A percentile compares a stretch with the other conserved stretches of the same genome.
phyloP scores from a whole-genome alignment of 176 grass and related monocot genomes.

The Areca catechu region DNA sequence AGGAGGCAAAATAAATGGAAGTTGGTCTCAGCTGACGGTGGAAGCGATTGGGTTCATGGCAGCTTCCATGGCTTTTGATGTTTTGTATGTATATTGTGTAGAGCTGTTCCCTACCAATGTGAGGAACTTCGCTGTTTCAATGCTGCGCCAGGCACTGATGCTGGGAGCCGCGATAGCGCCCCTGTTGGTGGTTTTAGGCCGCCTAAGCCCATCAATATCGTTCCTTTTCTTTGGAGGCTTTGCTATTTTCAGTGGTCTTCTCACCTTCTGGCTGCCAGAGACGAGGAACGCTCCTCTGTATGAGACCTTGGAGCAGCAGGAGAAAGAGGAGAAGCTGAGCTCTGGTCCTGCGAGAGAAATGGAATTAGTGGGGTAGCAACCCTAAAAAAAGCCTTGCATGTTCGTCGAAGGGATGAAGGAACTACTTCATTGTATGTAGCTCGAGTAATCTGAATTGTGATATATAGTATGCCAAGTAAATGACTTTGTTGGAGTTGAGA shows the following conservation, averaged over 20 bases:
- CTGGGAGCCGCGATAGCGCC: constrained; percentile 26
- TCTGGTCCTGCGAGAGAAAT: background rate
- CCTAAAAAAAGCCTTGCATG: no score
- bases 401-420: no score
- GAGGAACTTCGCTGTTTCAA: constrained; percentile 15
- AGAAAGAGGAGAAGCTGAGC: constrained; percentile 21
- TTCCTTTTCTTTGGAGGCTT: constrained; percentile 18
- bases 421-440: no score
- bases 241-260: constrained; percentile 5
- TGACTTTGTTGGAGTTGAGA: no score
- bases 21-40: constrained; percentile 25
- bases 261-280: constrained; percentile 21
- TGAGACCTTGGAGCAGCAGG: constrained; percentile 48
- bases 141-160: constrained; percentile 16
- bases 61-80: constrained; percentile 12
- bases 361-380: no score
- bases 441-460: no score
- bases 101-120: constrained; percentile 21
- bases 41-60: constrained; percentile 45
- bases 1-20: constrained; percentile 19
- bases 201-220: constrained; percentile 17
- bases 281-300: constrained; percentile 22
- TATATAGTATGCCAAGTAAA: no score
- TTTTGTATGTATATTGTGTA: constrained; percentile 14
- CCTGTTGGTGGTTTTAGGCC: constrained; percentile 17